phyloP scores from a whole-genome alignment of 148 eudicot genomes.

The Silene latifolia region DNA sequence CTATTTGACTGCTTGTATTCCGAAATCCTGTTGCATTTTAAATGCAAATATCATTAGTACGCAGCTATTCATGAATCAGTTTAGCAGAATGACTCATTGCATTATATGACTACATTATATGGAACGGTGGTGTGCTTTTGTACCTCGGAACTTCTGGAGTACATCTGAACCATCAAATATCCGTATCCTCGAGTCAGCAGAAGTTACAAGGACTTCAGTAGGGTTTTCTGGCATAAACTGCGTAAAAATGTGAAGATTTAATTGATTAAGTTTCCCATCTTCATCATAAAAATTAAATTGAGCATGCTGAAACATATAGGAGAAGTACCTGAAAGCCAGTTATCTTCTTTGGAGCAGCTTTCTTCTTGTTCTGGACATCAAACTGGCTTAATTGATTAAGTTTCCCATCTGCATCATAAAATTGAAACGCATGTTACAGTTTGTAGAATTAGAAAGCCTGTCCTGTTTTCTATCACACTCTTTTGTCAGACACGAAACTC shows the following conservation, averaged over 20 bases:
- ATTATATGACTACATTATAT: not conserved
- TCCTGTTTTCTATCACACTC: not conserved
- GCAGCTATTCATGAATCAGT: not conserved
- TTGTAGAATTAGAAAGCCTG: not conserved
- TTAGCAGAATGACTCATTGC: not conserved
- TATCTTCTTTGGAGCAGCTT: conserved; percentile 61
- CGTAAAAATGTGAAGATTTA: not conserved
- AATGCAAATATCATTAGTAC: not conserved
- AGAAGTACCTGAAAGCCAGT: conserved; percentile 78
- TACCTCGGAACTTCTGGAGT: conserved; percentile 80
- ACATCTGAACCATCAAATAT: conserved; percentile 58
- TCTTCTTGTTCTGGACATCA: conserved; percentile 61
- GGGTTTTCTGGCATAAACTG: conserved; percentile 68
- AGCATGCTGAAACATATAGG: not conserved
- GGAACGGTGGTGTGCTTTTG: not conserved
- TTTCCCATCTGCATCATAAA: conserved; percentile 44
- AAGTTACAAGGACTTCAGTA: conserved; percentile 77
- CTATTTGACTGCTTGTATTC: conserved; percentile 90
- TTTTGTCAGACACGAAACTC: not conserved
- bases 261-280: too few relatives aligned
- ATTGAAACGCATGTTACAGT: not conserved
- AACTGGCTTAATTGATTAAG: conserved; percentile 58
- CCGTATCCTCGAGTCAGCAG: conserved; percentile 84
- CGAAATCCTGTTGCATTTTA: conserved; percentile 53
- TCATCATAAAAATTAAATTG: too few relatives aligned